Evolutionary conservation across 2,329 filamentous ascomycete species (phyloP).

Genomic region (Fusarium miscanthi): DNA sequence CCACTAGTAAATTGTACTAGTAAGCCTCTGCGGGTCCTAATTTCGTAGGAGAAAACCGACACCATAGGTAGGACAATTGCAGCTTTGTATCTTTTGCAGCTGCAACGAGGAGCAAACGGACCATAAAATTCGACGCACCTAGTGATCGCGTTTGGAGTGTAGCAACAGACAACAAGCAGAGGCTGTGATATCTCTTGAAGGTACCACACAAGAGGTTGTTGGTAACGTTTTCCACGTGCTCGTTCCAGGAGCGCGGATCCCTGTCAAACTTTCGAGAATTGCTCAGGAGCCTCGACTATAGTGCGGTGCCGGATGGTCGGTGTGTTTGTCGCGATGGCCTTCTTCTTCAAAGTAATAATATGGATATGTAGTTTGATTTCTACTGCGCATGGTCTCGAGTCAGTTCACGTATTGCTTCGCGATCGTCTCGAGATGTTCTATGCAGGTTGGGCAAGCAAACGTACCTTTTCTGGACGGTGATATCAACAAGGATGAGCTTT

Average conservation of each 20-base stretch:
- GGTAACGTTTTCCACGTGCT: constrained; percentile 42
- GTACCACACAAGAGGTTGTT: constrained; percentile 22
- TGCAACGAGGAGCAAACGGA: background rate
- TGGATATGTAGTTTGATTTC: constrained; percentile 23
- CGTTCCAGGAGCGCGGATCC: constrained; percentile 40
- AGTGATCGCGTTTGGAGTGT: background rate
- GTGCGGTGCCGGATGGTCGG: constrained; percentile 16
- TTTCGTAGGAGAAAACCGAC: constrained; percentile 29
- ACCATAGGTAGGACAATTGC: constrained; percentile 19
- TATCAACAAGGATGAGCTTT: constrained; percentile 35
- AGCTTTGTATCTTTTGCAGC: constrained; percentile 3
- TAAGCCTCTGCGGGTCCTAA: constrained; percentile 38
- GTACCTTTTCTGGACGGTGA: constrained; percentile 16
- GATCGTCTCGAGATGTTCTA: constrained; percentile 29
- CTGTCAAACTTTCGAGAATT: constrained; percentile 36
- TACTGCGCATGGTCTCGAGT: constrained; percentile 34
- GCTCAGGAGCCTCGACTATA: constrained; percentile 20
- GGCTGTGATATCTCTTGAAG: constrained; percentile 10
- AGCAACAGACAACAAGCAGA: background rate
- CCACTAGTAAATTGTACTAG: constrained; percentile 34
- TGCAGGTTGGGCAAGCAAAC: constrained; percentile 28
- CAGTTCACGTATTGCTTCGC: constrained; percentile 29
- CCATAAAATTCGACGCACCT: constrained; percentile 21
- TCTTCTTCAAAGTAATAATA: constrained; percentile 24
- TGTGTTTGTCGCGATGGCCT: constrained; percentile 24